These are phyloP conservation scores for Colletotrichum cordylinicola DNA, from an alignment of 2,329 filamentous ascomycete species.

Conservation along the genomic window DNA sequence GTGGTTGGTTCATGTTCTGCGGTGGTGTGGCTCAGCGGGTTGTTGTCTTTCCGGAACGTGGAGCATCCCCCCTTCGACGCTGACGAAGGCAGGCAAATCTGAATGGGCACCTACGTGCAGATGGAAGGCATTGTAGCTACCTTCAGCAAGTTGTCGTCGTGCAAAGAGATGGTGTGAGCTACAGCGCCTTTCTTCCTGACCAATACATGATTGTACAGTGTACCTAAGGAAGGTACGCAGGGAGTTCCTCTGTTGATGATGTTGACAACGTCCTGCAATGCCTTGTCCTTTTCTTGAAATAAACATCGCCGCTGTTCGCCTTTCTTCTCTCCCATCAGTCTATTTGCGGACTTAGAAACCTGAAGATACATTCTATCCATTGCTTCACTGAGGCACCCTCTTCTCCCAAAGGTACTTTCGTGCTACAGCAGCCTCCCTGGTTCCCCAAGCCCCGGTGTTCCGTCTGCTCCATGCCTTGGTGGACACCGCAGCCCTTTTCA, in stretches of 20 bases:
- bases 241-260: neutral
- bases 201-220: neutral
- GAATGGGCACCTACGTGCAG: neutral
- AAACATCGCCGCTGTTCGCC: neutral
- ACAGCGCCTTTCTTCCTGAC: neutral
- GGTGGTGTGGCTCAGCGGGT: constrained; percentile 19
- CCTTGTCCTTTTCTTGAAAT: neutral
- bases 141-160: neutral
- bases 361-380: neutral
- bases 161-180: neutral
- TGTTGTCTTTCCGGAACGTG: constrained; percentile 11
- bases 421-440: neutral
- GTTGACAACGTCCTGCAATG: neutral
- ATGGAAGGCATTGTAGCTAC: neutral
- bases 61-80: neutral
- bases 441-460: neutral
- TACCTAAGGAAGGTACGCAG: neutral
- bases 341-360: neutral
- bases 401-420: neutral
- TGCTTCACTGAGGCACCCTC: neutral
- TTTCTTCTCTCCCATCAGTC: neutral
- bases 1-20: constrained; percentile 12
- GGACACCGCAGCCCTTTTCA: neutral
- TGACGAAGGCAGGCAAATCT: neutral
- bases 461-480: neutral